These are phyloP conservation scores for Mucor mucedo DNA, from an alignment of 371 early-diverging fungal genomes.

Conservation along the genomic window DNA sequence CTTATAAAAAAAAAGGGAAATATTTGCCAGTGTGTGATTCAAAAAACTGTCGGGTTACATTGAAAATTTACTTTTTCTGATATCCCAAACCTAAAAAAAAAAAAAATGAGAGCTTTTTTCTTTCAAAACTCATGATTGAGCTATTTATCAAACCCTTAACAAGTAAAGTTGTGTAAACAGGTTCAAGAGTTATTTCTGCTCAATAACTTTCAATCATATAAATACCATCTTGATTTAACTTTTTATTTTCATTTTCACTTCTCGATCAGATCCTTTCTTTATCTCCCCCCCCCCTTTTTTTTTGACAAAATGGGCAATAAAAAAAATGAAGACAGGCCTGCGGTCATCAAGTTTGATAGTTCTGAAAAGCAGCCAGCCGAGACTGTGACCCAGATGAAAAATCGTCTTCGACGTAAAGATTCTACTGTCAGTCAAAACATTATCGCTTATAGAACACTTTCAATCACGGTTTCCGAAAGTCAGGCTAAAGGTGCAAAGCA, in stretches of 20 bases:
- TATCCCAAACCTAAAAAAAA: no score
- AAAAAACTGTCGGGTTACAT: not conserved
- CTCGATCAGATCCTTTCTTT: not conserved
- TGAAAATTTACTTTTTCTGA: not conserved
- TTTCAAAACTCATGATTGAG: slow-evolving; percentile 5
- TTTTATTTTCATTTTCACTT: not conserved
- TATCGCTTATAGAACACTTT: slow-evolving; percentile 42
- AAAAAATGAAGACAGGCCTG: not conserved
- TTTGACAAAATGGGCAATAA: not conserved
- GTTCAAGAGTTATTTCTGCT: not conserved
- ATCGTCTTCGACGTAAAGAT: slow-evolving; percentile 10
- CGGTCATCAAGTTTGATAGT: not conserved
- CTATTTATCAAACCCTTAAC: not conserved
- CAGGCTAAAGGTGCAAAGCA: slow-evolving; percentile 20
- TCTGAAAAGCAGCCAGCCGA: slow-evolving; percentile 2
- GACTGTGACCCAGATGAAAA: slow-evolving; percentile 1
- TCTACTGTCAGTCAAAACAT: slow-evolving; percentile 30
- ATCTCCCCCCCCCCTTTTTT: not conserved
- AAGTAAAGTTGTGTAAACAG: not conserved
- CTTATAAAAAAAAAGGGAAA: not conserved
- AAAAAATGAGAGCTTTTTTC: slow-evolving; percentile 1
- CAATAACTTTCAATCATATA: not conserved
- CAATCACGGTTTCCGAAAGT: slow-evolving; percentile 42
- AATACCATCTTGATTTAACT: not conserved
- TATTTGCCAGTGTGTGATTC: not conserved